A percentile compares a stretch with the other conserved stretches of the same genome.
These are phyloP conservation scores for Infundibulicybe gibba DNA, from an alignment of 768 basidiomycete genomes.

Conservation along the genomic window DNA sequence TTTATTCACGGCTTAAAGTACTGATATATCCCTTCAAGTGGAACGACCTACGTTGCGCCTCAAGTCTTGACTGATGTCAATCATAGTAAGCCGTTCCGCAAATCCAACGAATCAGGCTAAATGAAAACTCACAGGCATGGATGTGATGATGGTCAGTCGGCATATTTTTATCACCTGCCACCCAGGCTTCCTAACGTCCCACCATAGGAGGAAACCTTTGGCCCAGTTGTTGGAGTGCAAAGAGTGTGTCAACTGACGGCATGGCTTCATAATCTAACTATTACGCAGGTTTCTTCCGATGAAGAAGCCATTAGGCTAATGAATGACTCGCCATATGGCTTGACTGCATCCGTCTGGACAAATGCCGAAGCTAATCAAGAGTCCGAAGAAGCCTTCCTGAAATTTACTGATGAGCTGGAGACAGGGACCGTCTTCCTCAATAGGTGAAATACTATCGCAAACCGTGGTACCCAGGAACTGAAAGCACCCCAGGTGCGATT, in stretches of 20 bases:
- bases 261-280: neutral
- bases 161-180: neutral
- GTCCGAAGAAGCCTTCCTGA: slow-evolving; percentile 68
- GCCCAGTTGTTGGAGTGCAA: slow-evolving; percentile 90
- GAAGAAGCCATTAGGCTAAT: slow-evolving; percentile 87
- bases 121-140: slow-evolving; percentile 59
- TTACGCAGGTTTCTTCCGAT: slow-evolving; percentile 67
- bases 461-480: neutral
- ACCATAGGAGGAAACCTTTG: slow-evolving; percentile 81
- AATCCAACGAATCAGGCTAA: slow-evolving; percentile 1
- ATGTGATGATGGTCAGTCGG: slow-evolving; percentile 74
- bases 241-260: slow-evolving; percentile 48
- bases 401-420: slow-evolving; percentile 67
- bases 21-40: slow-evolving; percentile 30
- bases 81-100: slow-evolving; percentile 59
- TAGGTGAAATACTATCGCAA: slow-evolving; percentile 38
- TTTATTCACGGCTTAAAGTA: neutral
- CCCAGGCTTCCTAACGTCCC: too few relatives aligned
- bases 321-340: slow-evolving; percentile 95
- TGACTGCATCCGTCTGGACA: slow-evolving; percentile 96
- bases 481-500: slow-evolving; percentile 60
- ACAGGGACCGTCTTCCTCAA: slow-evolving; percentile 95
- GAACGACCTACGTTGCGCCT: slow-evolving; percentile 85
- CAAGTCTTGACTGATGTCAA: slow-evolving; percentile 88
- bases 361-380: slow-evolving; percentile 52